Evolutionary conservation across 2,329 filamentous ascomycete genomes (phyloP).

Genomic region (Rutstroemia sp.): DNA sequence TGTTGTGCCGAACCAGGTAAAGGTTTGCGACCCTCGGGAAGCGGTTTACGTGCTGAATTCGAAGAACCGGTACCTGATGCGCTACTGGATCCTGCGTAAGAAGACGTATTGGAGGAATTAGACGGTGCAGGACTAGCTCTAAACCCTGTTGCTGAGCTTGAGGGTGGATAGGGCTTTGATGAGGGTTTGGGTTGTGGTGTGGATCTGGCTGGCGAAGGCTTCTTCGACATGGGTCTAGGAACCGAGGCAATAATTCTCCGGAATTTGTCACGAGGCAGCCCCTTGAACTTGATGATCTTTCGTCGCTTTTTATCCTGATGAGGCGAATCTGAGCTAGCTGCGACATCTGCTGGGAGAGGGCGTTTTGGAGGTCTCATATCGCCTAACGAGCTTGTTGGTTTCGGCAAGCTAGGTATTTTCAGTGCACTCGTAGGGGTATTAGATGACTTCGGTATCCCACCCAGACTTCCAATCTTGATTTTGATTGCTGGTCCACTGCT

Average conservation of each 20-base stretch:
- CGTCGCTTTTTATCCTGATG: slow-evolving; percentile 7
- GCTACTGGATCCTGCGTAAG: slow-evolving; percentile 3
- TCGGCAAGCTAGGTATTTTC: background rate
- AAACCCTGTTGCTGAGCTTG: slow-evolving; percentile 14
- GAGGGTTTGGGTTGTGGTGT: background rate
- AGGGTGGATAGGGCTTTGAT: slow-evolving; percentile 16
- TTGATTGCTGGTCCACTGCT: background rate
- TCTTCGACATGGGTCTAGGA: slow-evolving; percentile 14
- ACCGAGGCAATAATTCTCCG: slow-evolving; percentile 15
- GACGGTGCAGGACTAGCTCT: slow-evolving; percentile 10
- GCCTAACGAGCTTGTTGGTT: slow-evolving; percentile 5
- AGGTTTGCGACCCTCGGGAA: slow-evolving; percentile 15
- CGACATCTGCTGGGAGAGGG: slow-evolving; percentile 13
- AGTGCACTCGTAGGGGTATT: background rate
- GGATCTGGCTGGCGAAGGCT: slow-evolving; percentile 2
- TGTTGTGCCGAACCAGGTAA: slow-evolving; percentile 8
- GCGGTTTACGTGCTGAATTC: slow-evolving; percentile 14
- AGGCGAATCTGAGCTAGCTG: slow-evolving; percentile 2
- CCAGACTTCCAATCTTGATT: background rate
- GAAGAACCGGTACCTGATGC: slow-evolving; percentile 1
- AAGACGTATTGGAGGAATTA: slow-evolving; percentile 10
- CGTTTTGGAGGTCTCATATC: slow-evolving; percentile 21
- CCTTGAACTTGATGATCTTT: slow-evolving; percentile 11
- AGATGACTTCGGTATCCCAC: background rate
- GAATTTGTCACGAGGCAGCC: slow-evolving; percentile 12